A percentile compares a stretch with the other conserved stretches of the same genome.
These are phyloP conservation scores for Dactylellina parvicollis DNA, from an alignment of 2,329 filamentous ascomycete species.

Conservation along the genomic window DNA sequence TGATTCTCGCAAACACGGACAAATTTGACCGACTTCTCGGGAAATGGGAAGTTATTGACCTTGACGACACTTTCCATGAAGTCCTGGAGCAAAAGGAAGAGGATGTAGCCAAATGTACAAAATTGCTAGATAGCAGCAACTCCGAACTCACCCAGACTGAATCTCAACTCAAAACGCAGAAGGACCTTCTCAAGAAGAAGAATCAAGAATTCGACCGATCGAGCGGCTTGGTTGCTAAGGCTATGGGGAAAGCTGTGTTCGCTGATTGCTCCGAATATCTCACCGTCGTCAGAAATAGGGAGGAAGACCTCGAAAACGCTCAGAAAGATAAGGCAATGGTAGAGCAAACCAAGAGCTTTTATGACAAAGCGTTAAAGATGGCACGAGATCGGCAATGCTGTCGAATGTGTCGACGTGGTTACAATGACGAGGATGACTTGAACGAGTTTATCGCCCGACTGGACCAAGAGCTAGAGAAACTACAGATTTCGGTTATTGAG, in stretches of 20 bases:
- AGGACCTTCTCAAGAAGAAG: conserved; percentile 68
- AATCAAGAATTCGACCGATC: conserved; percentile 65
- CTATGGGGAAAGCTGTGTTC: conserved; percentile 35
- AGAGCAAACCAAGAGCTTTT: conserved; percentile 44
- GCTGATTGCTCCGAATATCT: conserved; percentile 39
- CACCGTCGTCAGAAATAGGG: conserved; percentile 60
- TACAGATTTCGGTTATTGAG: conserved; percentile 2
- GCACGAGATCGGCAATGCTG: conserved; percentile 43
- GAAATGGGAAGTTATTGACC: conserved; percentile 74
- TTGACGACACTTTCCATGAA: conserved; percentile 76
- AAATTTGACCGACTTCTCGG: conserved; percentile 73
- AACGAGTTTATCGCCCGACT: conserved; percentile 33
- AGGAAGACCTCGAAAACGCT: conserved; percentile 69
- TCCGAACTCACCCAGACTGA: conserved; percentile 48
- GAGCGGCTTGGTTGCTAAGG: conserved; percentile 21
- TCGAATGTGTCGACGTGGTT: conserved; percentile 43
- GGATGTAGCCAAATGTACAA: conserved; percentile 55
- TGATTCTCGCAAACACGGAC: conserved; percentile 66
- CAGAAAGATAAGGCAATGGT: conserved; percentile 35
- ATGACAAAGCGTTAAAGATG: conserved; percentile 46
- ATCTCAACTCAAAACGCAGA: conserved; percentile 46
- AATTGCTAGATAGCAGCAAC: conserved; percentile 35
- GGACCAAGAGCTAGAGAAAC: conserved; percentile 13
- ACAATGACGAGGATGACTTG: conserved; percentile 33
- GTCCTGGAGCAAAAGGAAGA: conserved; percentile 56